These are phyloP conservation scores for Fagus crenata DNA, from an alignment of 306 rosid genomes.

Conservation along the genomic window DNA sequence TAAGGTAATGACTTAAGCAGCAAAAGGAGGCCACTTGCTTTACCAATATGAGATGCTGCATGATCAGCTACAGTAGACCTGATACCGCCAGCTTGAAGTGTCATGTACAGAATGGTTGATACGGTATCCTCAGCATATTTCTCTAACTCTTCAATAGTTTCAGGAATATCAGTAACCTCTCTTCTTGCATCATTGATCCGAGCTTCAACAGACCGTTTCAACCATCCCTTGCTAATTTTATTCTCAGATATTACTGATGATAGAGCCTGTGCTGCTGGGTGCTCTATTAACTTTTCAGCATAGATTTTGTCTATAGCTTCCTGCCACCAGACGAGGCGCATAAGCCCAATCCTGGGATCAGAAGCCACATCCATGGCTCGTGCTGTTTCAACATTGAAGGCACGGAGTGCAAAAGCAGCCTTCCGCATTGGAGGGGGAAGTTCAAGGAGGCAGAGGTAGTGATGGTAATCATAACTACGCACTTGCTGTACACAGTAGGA, in stretches of 20 bases:
- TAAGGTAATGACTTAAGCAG: slow-evolving; percentile 71
- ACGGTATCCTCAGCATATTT: slow-evolving; percentile 79
- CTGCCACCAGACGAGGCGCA: slow-evolving; percentile 90
- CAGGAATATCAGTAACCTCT: slow-evolving; percentile 64
- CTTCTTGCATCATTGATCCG: slow-evolving; percentile 77
- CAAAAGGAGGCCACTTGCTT: slow-evolving; percentile 86
- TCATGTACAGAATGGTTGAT: slow-evolving; percentile 75
- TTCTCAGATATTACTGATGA: slow-evolving; percentile 52
- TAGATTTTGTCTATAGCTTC: slow-evolving; percentile 84
- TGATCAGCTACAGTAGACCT: slow-evolving; percentile 77
- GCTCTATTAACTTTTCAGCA: slow-evolving; percentile 63
- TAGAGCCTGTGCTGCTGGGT: slow-evolving; percentile 82
- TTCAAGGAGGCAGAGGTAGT: slow-evolving; percentile 95
- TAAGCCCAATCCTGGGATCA: slow-evolving; percentile 76
- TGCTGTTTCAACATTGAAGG: slow-evolving; percentile 77
- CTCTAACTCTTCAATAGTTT: slow-evolving; percentile 66
- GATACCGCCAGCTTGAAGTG: slow-evolving; percentile 83
- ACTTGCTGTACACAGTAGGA: slow-evolving; percentile 87
- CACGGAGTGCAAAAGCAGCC: slow-evolving; percentile 81
- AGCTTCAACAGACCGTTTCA: slow-evolving; percentile 83
- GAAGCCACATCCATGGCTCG: slow-evolving; percentile 91
- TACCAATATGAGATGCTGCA: slow-evolving; percentile 88
- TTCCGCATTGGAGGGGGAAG: slow-evolving; percentile 69
- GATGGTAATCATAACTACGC: slow-evolving; percentile 82
- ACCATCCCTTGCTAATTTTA: slow-evolving; percentile 72